phyloP scores from a whole-genome alignment of 768 basidiomycete species.

The Sutorius australiensis region DNA sequence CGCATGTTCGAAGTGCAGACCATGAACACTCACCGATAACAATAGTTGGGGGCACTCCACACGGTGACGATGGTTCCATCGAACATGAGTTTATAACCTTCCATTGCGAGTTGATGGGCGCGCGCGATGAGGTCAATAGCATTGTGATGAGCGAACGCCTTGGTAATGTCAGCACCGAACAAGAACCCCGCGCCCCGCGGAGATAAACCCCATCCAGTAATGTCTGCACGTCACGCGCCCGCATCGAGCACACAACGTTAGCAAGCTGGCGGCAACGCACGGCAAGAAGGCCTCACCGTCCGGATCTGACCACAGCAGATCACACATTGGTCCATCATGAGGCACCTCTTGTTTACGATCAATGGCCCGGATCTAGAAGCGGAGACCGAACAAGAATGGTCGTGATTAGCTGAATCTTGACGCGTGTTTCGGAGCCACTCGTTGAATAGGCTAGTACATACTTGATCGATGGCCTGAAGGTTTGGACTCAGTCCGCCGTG shows the following conservation, averaged over 20 bases:
- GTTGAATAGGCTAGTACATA: conserved; percentile 33
- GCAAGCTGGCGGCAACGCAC: conserved; percentile 10
- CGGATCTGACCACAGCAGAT: conserved; percentile 98
- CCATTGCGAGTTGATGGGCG: conserved; percentile 97
- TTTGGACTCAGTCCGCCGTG: conserved; percentile 95
- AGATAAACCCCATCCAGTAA: conserved; percentile 92
- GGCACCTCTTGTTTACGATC: conserved; percentile 97
- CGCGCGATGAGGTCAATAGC: conserved; percentile 92
- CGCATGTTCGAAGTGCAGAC: conserved; percentile 12
- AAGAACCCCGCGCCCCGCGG: conserved; percentile 97
- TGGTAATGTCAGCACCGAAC: conserved; percentile 90
- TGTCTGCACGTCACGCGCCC: conserved; percentile 47
- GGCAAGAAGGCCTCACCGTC: conserved; percentile 57
- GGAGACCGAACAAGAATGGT: conserved; percentile 19
- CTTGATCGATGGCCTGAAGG: conserved; percentile 84
- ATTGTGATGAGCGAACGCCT: conserved; percentile 86
- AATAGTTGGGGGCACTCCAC: conserved; percentile 98
- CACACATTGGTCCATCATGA: conserved; percentile 98
- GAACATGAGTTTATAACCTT: conserved; percentile 97
- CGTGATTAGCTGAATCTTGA: conserved; percentile 16
- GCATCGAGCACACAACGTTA: conserved; percentile 17
- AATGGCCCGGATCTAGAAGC: conserved; percentile 78
- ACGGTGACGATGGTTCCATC: conserved; percentile 94
- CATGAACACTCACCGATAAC: conserved; percentile 70
- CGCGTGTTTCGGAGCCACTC: conserved; percentile 19